These are phyloP conservation scores for Eucalyptus pumila DNA, from an alignment of 345 rosid genomes.

Conservation along the genomic window DNA sequence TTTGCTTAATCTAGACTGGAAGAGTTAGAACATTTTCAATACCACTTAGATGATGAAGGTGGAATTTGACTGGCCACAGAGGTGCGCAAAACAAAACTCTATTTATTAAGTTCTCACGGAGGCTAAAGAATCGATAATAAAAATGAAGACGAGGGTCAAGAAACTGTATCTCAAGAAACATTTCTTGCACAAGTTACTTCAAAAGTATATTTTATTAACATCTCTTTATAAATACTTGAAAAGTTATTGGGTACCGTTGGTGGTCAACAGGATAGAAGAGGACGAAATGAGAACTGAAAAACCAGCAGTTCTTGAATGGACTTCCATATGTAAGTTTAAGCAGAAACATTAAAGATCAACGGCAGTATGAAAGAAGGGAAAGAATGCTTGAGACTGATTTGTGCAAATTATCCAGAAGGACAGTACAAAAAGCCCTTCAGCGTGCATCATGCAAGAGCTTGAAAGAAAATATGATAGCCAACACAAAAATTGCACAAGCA, in stretches of 20 bases:
- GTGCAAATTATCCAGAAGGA: background rate
- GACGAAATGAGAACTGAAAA: background rate
- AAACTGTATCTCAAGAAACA: background rate
- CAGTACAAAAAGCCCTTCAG: background rate
- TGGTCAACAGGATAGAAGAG: background rate
- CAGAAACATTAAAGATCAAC: background rate
- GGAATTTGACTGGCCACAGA: background rate
- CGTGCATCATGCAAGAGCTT: background rate
- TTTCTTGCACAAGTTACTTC: background rate
- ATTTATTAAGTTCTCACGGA: background rate
- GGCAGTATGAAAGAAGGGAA: background rate
- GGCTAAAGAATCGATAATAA: background rate
- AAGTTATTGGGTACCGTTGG: background rate
- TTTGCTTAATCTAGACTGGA: background rate
- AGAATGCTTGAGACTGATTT: background rate
- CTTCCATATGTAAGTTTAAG: background rate
- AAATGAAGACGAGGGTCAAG: background rate
- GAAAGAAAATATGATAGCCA: background rate
- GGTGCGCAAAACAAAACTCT: background rate
- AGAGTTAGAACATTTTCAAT: background rate
- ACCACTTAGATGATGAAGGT: background rate
- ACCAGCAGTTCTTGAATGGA: background rate
- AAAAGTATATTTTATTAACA: background rate
- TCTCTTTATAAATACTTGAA: background rate
- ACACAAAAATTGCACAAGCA: background rate